Evolutionary conservation across 1,284 basidiomycete genomes (phyloP).

Genomic region (Ceratobasidium sp.): DNA sequence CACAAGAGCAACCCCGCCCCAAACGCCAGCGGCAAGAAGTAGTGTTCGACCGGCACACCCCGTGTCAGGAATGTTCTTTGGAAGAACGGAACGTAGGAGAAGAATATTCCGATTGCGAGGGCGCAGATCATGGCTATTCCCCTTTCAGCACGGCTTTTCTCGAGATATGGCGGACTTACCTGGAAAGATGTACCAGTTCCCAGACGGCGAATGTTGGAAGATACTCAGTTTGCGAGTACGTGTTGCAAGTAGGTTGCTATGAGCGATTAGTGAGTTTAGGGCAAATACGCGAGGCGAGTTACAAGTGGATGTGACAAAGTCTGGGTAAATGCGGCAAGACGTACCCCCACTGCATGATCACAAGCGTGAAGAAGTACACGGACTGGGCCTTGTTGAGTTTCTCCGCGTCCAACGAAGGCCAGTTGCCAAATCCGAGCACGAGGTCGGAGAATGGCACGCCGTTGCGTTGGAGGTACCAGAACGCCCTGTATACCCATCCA

Average conservation of each 20-base stretch:
- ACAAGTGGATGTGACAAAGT: no score
- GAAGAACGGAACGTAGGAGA: slow-evolving; percentile 62
- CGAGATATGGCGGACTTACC: slow-evolving; percentile 39
- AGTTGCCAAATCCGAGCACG: slow-evolving; percentile 59
- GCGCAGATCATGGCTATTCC: slow-evolving; percentile 53
- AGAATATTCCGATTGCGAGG: slow-evolving; percentile 59
- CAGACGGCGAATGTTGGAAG: slow-evolving; percentile 55
- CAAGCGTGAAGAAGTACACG: slow-evolving; percentile 65
- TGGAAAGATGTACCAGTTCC: slow-evolving; percentile 56
- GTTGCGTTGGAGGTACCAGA: slow-evolving; percentile 59
- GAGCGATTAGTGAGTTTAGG: slow-evolving; percentile 40
- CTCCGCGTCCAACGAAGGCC: slow-evolving; percentile 50
- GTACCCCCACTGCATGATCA: slow-evolving; percentile 70
- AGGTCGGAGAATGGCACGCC: slow-evolving; percentile 63
- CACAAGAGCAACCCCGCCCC: slow-evolving; percentile 49
- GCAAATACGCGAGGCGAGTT: no score
- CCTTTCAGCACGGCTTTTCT: not conserved
- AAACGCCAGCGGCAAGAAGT: slow-evolving; percentile 57
- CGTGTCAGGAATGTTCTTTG: slow-evolving; percentile 63
- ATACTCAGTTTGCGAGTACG: slow-evolving; percentile 60
- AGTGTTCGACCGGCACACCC: slow-evolving; percentile 58
- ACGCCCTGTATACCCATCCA: no score
- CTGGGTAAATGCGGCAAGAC: no score
- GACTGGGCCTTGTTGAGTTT: slow-evolving; percentile 56
- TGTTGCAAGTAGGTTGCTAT: slow-evolving; percentile 57